phyloP scores from a whole-genome alignment of 2,329 filamentous ascomycete species.

The Fusarium begoniae region DNA sequence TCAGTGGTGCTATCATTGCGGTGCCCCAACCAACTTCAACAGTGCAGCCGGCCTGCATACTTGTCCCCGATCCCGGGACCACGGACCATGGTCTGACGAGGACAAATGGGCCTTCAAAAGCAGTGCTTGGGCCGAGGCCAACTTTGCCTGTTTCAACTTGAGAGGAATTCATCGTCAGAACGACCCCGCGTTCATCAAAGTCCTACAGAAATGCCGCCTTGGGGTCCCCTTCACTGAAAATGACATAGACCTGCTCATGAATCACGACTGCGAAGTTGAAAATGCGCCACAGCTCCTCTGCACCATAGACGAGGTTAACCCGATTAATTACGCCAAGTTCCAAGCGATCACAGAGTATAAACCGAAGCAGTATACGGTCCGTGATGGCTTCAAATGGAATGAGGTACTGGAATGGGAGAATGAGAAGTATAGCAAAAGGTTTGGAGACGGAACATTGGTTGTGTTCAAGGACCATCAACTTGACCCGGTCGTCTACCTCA shows the following conservation, averaged over 20 bases:
- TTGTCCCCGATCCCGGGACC: neutral
- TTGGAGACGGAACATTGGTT: too few species aligned
- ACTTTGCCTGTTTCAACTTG: conserved; percentile 63
- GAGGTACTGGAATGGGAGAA: too few species aligned
- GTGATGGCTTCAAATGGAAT: neutral
- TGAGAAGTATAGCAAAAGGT: too few species aligned
- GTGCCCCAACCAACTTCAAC: neutral
- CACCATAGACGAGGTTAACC: conserved; percentile 5
- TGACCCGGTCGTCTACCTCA: neutral
- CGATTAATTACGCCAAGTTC: neutral
- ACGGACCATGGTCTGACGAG: conserved; percentile 52
- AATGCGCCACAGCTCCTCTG: conserved; percentile 30
- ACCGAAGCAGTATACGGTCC: neutral
- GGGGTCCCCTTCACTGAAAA: conserved; percentile 50
- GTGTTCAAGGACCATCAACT: too few species aligned
- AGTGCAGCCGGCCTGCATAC: too few species aligned
- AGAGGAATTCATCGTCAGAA: conserved; percentile 65
- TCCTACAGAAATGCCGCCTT: conserved; percentile 64
- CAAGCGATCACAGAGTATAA: neutral
- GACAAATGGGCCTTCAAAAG: conserved; percentile 71
- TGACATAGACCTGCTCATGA: conserved; percentile 56
- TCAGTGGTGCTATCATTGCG: conserved; percentile 24
- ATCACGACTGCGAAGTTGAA: conserved; percentile 51
- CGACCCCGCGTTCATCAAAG: conserved; percentile 61
- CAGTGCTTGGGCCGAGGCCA: conserved; percentile 61